These are phyloP conservation scores for Thymus quinquecostatus DNA, from an alignment of 257 asterid species.

Conservation along the genomic window DNA sequence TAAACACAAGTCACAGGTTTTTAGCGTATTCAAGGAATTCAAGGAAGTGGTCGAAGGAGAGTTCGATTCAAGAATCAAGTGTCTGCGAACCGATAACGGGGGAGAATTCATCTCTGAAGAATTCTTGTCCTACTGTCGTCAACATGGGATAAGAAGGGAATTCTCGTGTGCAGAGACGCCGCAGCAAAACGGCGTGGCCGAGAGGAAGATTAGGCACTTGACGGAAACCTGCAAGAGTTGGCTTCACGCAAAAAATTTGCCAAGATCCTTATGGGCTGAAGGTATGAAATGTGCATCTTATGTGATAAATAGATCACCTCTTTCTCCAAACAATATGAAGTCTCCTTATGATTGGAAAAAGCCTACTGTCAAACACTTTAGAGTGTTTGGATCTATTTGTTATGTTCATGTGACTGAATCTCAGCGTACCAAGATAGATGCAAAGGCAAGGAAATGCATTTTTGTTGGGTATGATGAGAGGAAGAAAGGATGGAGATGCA, in stretches of 20 bases:
- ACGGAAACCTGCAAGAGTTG: conserved; percentile 14
- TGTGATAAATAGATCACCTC: not conserved
- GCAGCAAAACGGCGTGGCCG: not conserved
- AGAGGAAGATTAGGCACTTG: not conserved
- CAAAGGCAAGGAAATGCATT: not conserved
- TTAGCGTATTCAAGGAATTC: not conserved
- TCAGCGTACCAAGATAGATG: not conserved
- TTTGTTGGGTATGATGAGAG: not conserved
- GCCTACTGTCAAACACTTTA: not conserved
- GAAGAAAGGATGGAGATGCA: not conserved
- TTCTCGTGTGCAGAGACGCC: not conserved
- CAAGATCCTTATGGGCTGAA: conserved; percentile 6
- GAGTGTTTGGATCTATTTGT: not conserved
- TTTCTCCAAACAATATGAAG: not conserved
- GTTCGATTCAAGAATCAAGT: not conserved
- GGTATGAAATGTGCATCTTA: not conserved
- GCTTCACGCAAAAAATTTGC: conserved; percentile 2
- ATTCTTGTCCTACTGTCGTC: not conserved
- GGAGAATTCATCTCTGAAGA: not conserved
- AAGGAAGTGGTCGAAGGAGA: not conserved
- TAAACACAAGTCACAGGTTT: not conserved
- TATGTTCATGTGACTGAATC: conserved; percentile 21
- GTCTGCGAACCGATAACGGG: not conserved
- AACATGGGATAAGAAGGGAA: not conserved
- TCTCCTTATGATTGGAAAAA: not conserved